Evolutionary conservation across 1,284 basidiomycete genomes (phyloP).

Genomic region (Amylostereum chailletii): DNA sequence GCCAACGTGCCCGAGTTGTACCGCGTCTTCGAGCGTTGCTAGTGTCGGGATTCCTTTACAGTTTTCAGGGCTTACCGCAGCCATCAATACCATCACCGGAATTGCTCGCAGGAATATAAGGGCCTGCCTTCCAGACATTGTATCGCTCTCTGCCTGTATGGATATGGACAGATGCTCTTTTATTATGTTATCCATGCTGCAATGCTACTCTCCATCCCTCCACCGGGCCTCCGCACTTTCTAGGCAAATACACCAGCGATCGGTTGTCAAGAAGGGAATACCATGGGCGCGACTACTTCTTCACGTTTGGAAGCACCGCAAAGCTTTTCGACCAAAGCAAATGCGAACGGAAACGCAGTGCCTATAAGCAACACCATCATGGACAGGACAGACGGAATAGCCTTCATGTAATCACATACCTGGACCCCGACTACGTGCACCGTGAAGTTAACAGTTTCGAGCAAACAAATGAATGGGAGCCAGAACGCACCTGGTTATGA

Average conservation of each 20-base stretch:
- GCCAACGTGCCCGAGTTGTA: conserved; percentile 86
- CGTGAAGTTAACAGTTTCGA: conserved; percentile 1
- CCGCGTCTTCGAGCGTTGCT: conserved; percentile 87
- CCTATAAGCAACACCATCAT: conserved; percentile 28
- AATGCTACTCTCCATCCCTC: too few species aligned
- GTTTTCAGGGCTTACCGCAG: too few species aligned
- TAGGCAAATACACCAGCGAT: neutral
- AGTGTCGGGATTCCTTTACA: conserved; percentile 8
- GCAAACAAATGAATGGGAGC: neutral
- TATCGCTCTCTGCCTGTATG: too few species aligned
- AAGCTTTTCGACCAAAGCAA: conserved; percentile 63
- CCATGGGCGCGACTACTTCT: conserved; percentile 67
- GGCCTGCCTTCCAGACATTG: too few species aligned
- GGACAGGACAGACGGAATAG: too few species aligned
- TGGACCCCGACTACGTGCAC: conserved; percentile 57
- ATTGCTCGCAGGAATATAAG: too few species aligned
- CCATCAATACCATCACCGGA: too few species aligned
- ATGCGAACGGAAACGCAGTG: conserved; percentile 70
- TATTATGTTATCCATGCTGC: too few species aligned
- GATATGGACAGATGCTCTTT: too few species aligned
- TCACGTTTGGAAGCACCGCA: conserved; percentile 58
- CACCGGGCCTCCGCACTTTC: too few species aligned
- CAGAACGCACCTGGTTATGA: conserved; percentile 63
- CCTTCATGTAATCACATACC: conserved; percentile 29
- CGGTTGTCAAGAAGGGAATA: conserved; percentile 49